Evolutionary conservation across 2,329 filamentous ascomycete genomes (phyloP), one percentile per base, ranked within the genome.

Genomic region (Emmonsiellopsis sp.): DNA sequence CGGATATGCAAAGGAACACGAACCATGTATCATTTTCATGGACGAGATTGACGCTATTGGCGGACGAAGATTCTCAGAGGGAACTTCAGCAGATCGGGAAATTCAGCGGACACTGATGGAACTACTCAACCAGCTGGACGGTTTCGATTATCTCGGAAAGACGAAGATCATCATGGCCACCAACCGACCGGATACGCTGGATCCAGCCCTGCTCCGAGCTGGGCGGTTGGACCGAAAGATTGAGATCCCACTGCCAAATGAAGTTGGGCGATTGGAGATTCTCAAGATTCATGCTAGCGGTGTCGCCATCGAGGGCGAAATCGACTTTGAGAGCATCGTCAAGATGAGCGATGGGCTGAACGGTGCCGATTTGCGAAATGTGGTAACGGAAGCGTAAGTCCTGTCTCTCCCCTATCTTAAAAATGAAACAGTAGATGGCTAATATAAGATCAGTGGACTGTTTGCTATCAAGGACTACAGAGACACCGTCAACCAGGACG

Each of bases 101-200:
- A 98, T 98, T 63, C 93, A 98, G 75, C 86, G 93, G 67, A 98
- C 93, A 37, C 78, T 98, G 56, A 98, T 98, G 93, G 93, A 98
- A 73, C 80, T 98, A 53, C 85, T 98, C 58, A 98, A 98, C 74
- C 93, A 98, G 73, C 83, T 98, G 52, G 93, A 98, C 70, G 93
- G 94, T 62, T 98, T 98, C 77, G 93, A 98, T 75, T 98, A 98
- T 75, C 81, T 98, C 38, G 93, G 94, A 63, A 96, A 98, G 80
- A 98, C 93, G 53, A 98, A 98, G 79, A 98, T 98, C 70, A 98
- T 98, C 76, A 98, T 98, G 94, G 93, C 91, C 38, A 96, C 91
- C 51, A 96, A 96, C 78, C 80, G 91, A 73, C 91, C 91, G n/a
- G 91, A 96, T 70, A 96, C 91, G 0, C 82, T 96, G 38, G 91